Conservation (phyloP, 2,329 filamentous ascomycete species). For the Claviceps sp. region DNA sequence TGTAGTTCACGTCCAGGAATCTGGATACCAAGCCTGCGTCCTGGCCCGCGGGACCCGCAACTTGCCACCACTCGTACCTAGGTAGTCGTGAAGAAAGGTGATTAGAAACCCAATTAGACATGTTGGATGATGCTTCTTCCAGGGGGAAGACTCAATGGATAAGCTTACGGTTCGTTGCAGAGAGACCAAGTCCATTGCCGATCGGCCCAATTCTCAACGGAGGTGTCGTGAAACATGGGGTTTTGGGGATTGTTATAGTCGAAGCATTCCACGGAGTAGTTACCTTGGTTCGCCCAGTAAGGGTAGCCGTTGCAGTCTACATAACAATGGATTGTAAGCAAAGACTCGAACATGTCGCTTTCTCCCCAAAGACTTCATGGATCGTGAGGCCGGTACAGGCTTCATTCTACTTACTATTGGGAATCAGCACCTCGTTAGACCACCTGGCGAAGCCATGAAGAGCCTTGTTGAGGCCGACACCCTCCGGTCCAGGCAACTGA, state of each 20-base stretch:
- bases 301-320: neutral
- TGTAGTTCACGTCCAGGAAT: constrained; percentile 28
- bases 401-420: neutral
- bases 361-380: neutral
- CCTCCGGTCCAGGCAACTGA: constrained; percentile 14
- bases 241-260: constrained; percentile 14
- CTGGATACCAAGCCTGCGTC: neutral
- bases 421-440: constrained; percentile 22
- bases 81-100: neutral
- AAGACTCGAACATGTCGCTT: constrained; percentile 23
- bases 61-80: constrained; percentile 12
- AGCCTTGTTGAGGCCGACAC: constrained; percentile 38
- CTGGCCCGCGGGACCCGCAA: constrained; percentile 15
- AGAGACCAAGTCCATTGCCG: constrained; percentile 47
- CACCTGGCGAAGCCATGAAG: constrained; percentile 42
- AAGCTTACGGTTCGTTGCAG: constrained; percentile 44
- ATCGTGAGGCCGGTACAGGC: neutral
- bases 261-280: constrained; percentile 13
- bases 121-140: too few relatives aligned
- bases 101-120: neutral
- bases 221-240: constrained; percentile 35
- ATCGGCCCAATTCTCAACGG: constrained; percentile 24
- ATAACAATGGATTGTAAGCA: constrained; percentile 35
- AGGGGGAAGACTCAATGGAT: neutral
- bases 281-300: constrained; percentile 9